Conservation (phyloP, 306 rosid species). For the Comarum palustre region DNA sequence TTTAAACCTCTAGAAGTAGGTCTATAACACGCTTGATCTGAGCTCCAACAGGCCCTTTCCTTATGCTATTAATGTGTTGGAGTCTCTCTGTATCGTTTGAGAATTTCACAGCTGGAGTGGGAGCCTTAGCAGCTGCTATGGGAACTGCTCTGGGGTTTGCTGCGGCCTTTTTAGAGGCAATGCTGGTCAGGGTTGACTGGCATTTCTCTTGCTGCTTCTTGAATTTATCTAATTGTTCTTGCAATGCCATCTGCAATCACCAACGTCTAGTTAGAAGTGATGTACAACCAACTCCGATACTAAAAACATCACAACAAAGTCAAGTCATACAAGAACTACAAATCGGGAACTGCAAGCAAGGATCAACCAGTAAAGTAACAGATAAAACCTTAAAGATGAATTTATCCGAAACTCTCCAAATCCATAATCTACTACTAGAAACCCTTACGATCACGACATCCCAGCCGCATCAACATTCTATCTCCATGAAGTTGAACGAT, state of each 20-base stretch:
- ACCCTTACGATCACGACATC: neutral
- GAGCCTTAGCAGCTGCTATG: constrained; percentile 36
- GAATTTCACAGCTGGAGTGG: constrained; percentile 61
- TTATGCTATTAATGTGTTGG: constrained; percentile 74
- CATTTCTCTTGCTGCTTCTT: constrained; percentile 74
- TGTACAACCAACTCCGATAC: neutral
- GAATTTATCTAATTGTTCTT: constrained; percentile 56
- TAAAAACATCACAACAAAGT: neutral
- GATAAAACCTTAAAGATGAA: neutral
- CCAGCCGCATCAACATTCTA: neutral
- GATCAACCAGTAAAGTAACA: too few species aligned
- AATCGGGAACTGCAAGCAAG: neutral
- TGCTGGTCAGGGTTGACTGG: constrained; percentile 56
- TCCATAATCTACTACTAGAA: neutral
- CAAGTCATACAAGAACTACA: neutral
- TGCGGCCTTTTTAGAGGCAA: constrained; percentile 50
- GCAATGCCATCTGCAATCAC: constrained; percentile 52
- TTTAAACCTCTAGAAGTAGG: constrained; percentile 66
- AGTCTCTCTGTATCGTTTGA: constrained; percentile 92
- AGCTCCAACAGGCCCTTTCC: constrained; percentile 80
- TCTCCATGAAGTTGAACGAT: neutral
- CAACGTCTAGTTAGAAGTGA: neutral
- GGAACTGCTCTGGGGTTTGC: constrained; percentile 32
- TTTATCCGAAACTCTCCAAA: neutral
- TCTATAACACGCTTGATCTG: constrained; percentile 89